phyloP scores from a whole-genome alignment of 768 basidiomycete genomes.

The Suillus tomentosus region DNA sequence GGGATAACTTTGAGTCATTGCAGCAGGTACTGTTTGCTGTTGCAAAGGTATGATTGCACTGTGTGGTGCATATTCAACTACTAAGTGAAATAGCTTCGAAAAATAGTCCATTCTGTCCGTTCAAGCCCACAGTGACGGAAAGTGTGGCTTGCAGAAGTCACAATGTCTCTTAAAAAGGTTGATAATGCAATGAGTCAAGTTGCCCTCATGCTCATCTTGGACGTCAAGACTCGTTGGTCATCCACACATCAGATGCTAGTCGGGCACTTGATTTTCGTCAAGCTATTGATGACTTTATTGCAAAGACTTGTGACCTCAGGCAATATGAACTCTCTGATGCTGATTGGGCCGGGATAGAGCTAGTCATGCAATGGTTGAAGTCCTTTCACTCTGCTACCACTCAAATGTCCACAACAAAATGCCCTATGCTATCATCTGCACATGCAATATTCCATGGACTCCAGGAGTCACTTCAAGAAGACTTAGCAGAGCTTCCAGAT shows the following conservation, averaged over 20 bases:
- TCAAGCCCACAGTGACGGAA: background rate
- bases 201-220: conserved; percentile 17
- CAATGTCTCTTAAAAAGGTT: background rate
- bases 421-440: background rate
- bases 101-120: background rate
- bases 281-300: background rate
- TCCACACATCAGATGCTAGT: conserved; percentile 40
- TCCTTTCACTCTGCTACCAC: background rate
- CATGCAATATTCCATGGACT: background rate
- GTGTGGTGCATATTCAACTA: background rate
- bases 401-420: background rate
- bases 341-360: background rate
- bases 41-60: background rate
- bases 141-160: background rate
- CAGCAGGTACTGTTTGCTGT: background rate
- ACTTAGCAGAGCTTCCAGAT: background rate
- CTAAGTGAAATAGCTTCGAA: background rate
- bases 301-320: background rate
- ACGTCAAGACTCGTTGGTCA: conserved; percentile 42
- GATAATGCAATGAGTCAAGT: background rate
- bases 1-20: no score
- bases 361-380: background rate
- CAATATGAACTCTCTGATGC: background rate
- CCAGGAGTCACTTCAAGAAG: background rate
- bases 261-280: no score